Percentiles rank a stretch among this genome's conserved stretches.
Conservation (phyloP, 2,329 filamentous ascomycete genomes). For the Talaromyces sp. region DNA sequence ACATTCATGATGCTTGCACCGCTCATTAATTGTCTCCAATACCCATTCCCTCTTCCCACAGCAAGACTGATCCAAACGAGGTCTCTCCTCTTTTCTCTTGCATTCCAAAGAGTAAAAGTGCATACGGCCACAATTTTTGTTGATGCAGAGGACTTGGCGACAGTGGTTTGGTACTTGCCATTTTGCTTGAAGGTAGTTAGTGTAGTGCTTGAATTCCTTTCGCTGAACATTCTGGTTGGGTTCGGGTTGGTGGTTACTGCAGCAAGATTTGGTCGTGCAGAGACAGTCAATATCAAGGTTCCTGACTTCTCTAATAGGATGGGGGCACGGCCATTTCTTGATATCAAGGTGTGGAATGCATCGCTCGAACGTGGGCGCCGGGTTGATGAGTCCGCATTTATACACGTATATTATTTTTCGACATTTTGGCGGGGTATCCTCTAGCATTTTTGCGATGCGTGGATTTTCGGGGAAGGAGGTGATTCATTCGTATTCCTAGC, state of each 20-base stretch:
- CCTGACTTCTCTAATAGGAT: conserved; percentile 2
- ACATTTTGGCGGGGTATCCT: not conserved
- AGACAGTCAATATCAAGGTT: conserved; percentile 2
- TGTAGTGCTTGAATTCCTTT: conserved; percentile 1
- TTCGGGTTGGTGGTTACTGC: not conserved
- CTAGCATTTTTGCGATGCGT: not conserved
- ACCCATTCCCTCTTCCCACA: conserved; percentile 9
- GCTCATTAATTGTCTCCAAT: conserved; percentile 6
- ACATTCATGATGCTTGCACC: conserved; percentile 7
- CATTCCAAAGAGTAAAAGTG: conserved; percentile 7
- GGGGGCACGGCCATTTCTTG: conserved; percentile 5
- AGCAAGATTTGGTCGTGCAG: not conserved
- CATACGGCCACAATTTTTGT: conserved; percentile 1
- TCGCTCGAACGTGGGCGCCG: not conserved
- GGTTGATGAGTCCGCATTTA: conserved; percentile 1
- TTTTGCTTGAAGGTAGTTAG: conserved; percentile 2
- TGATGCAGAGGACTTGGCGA: conserved; percentile 6
- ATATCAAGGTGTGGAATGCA: conserved; percentile 4
- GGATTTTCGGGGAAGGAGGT: not conserved
- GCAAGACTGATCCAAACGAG: conserved; percentile 6
- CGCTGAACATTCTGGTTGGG: not conserved
- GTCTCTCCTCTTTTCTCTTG: not conserved
- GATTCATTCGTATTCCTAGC: not conserved
- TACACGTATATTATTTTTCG: conserved; percentile 7
- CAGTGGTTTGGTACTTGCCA: conserved; percentile 5